Evolutionary conservation across 345 rosid species (phyloP), one percentile per base, ranked within the genome.

Genomic region (Salix koriyanagi): DNA sequence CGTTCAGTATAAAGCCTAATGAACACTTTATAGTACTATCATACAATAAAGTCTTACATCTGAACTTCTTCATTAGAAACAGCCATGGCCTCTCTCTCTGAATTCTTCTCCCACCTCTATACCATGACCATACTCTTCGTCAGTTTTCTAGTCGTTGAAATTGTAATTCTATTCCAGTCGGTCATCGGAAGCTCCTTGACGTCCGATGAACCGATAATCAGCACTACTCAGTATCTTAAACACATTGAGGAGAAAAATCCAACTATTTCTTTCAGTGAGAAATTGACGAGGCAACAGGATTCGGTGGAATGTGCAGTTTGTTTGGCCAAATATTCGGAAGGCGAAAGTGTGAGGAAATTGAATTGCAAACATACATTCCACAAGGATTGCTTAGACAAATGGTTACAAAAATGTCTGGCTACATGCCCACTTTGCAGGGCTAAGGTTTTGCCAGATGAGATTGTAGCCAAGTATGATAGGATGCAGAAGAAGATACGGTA

Each of bases 361-460:
- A 77, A 68, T 32, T 89, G 92, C 72, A 71, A 80, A 30, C 92
- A 89, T 48, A 54, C 77, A 7, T 89, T 85, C 77, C 92, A 89
- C 73, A 87, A 75, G 78, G 89, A 77, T 58, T 89, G 92, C 65
- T 50, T 89, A 8, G 92, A 89, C 73, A 58, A 26, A 56, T 89
- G 92, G 92, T 58, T 89, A 54, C 82, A 79, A 15, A 85, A 76
- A 34, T 71, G 72, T 62, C 67, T 69, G 66, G 88, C 89, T 4
- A 84, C 90, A 0, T 89, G 92, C 44, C 92, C 92, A 10, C 87
- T 89, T 50, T 89, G 92, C 79, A 56, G 92, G 67, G 79, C 79
- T 7, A 84, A 77, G 76, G 86, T 86, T 11, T 71, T 88, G 80
- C 86, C 91, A 2, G 89, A 88, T 16, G 82, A 84, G 70, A 48